These are phyloP conservation scores for Emericellopsis terricola DNA, from an alignment of 495 filamentous ascomycete genomes.

Conservation along the genomic window DNA sequence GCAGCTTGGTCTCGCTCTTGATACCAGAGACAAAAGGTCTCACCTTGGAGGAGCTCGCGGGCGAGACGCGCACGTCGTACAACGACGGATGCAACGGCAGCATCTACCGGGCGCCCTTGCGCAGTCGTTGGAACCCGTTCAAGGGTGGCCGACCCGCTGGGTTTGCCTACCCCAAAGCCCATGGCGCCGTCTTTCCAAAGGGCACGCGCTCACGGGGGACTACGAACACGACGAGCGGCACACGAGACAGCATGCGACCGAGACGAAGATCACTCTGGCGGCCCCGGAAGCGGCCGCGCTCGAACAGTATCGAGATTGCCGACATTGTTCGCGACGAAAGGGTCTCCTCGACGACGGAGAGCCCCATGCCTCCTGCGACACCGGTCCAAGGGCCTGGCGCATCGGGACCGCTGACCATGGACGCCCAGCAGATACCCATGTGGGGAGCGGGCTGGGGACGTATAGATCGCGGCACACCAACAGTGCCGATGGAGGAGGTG, in stretches of 20 bases:
- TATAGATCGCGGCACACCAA: conserved; percentile 1
- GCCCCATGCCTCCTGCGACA: neutral
- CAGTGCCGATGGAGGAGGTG: neutral
- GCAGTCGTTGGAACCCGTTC: neutral
- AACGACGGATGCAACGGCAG: conserved; percentile 18
- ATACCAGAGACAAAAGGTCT: conserved; percentile 64
- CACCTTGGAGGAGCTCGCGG: conserved; percentile 38
- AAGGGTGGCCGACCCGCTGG: conserved; percentile 17
- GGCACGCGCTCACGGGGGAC: conserved; percentile 3
- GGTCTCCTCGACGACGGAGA: neutral
- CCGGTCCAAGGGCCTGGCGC: neutral
- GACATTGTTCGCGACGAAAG: neutral
- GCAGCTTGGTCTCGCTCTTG: conserved; percentile 42
- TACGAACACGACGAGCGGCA: neutral
- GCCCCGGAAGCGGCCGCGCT: neutral
- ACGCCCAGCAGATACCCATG: neutral
- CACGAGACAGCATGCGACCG: conserved; percentile 3
- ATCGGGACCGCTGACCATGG: neutral
- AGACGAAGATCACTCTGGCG: neutral
- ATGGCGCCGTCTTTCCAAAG: neutral
- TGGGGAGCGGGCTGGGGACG: conserved; percentile 4
- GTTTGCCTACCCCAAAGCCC: conserved; percentile 13
- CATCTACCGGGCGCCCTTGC: conserved; percentile 5
- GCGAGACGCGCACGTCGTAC: conserved; percentile 20
- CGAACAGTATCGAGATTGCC: neutral